phyloP scores from a whole-genome alignment of 2,329 filamentous ascomycete species.

The Fusarium piperis region DNA sequence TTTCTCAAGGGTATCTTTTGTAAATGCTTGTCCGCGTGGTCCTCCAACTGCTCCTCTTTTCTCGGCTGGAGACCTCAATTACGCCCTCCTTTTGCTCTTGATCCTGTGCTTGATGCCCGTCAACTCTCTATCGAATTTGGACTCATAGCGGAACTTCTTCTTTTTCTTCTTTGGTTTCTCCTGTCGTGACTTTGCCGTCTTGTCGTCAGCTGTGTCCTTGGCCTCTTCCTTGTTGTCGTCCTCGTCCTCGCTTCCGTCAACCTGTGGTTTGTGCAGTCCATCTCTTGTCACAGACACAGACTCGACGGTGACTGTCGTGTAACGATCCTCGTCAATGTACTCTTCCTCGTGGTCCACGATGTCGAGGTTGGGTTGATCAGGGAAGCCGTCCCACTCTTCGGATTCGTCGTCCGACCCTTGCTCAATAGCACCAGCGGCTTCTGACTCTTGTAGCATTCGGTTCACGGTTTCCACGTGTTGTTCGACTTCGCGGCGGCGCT shows the following conservation, averaged over 20 bases:
- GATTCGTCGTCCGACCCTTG: conserved; percentile 54
- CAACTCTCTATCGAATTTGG: conserved; percentile 83
- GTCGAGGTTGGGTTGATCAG: conserved; percentile 58
- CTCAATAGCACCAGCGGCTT: conserved; percentile 52
- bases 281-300: conserved; percentile 82
- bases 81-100: conserved; percentile 58
- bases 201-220: conserved; percentile 37
- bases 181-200: conserved; percentile 43
- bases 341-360: conserved; percentile 86
- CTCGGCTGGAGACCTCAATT: conserved; percentile 10
- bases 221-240: conserved; percentile 45
- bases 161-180: conserved; percentile 79
- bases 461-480: conserved; percentile 83
- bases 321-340: conserved; percentile 96
- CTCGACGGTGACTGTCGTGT: conserved; percentile 94
- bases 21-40: conserved; percentile 28
- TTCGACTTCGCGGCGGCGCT: conserved; percentile 83
- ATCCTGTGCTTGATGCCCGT: conserved; percentile 76
- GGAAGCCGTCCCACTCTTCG: conserved; percentile 74
- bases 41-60: conserved; percentile 27
- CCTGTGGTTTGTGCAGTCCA: conserved; percentile 68
- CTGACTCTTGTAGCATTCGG: conserved; percentile 71
- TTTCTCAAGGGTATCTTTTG: conserved; percentile 47
- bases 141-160: conserved; percentile 93
- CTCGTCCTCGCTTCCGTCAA: conserved; percentile 51